Percentiles rank a stretch among this genome's conserved stretches.
Evolutionary conservation across 495 filamentous ascomycete species (phyloP).

Genomic region (Penicillium macrosclerotiorum): DNA sequence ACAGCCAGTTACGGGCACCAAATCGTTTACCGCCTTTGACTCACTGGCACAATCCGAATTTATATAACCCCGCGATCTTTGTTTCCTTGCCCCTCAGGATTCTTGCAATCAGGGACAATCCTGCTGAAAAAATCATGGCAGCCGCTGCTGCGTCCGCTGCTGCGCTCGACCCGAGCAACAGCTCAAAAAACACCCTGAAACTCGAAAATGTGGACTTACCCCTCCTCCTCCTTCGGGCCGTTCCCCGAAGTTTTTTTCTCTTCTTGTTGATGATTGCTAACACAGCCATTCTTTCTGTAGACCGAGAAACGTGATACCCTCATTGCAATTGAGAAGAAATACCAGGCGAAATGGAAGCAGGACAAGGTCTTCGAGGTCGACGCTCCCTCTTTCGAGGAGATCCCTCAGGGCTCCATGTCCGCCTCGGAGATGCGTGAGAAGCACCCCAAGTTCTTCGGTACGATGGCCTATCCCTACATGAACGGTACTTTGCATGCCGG

Average conservation of each 20-base stretch:
- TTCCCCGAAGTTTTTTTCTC: conserved; percentile 12
- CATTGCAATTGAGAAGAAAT: conserved; percentile 86
- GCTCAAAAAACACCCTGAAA: conserved; percentile 67
- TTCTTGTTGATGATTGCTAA: conserved; percentile 14
- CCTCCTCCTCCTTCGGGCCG: conserved; percentile 26
- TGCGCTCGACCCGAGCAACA: conserved; percentile 59
- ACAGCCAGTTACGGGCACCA: conserved; percentile 2
- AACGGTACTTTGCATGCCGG: conserved; percentile 92
- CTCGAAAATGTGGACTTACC: conserved; percentile 61
- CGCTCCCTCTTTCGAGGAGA: conserved; percentile 73
- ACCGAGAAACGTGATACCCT: conserved; percentile 93
- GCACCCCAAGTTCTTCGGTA: conserved; percentile 88
- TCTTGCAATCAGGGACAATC: conserved; percentile 27
- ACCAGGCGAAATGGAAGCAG: conserved; percentile 82
- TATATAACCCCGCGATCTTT: conserved; percentile 36
- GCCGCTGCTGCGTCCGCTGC: conserved; percentile 53
- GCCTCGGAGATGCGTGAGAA: conserved; percentile 72
- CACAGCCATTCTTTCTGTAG: conserved; percentile 31
- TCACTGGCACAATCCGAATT: conserved; percentile 26
- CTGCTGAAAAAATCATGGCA: conserved; percentile 43
- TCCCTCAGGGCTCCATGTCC: conserved; percentile 67
- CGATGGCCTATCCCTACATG: conserved; percentile 95
- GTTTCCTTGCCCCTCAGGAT: conserved; percentile 20
- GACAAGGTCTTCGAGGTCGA: conserved; percentile 77
- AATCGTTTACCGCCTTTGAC: conserved; percentile 10